phyloP scores from a whole-genome alignment of 805 yeast species.

The Myxozyma kluyveri region DNA sequence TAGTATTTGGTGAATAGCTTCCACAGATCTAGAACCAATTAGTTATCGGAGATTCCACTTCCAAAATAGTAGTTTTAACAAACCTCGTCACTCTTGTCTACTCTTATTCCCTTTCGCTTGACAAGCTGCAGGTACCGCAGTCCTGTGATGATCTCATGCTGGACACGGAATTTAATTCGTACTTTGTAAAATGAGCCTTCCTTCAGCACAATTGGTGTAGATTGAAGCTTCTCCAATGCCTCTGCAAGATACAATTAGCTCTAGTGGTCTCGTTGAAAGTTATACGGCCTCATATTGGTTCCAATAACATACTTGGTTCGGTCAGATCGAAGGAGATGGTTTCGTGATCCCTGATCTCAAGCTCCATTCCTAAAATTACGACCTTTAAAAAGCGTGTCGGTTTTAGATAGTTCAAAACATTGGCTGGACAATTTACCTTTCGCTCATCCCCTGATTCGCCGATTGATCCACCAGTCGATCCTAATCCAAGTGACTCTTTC shows the following conservation, averaged over 20 bases:
- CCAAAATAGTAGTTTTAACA: neutral
- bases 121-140: slow-evolving; percentile 79
- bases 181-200: slow-evolving; percentile 74
- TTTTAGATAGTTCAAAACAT: neutral
- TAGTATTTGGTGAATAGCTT: slow-evolving; percentile 84
- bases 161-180: slow-evolving; percentile 74
- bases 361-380: slow-evolving; percentile 72
- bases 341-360: slow-evolving; percentile 63
- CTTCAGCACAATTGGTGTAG: slow-evolving; percentile 69
- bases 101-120: slow-evolving; percentile 82
- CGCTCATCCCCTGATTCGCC: slow-evolving; percentile 66
- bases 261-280: no score
- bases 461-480: slow-evolving; percentile 44
- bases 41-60: neutral
- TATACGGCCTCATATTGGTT: no score
- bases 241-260: no score
- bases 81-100: slow-evolving; percentile 82
- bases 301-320: slow-evolving; percentile 41
- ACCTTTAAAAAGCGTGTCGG: slow-evolving; percentile 44
- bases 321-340: slow-evolving; percentile 72
- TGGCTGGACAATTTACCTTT: slow-evolving; percentile 9
- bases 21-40: slow-evolving; percentile 49
- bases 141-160: slow-evolving; percentile 88
- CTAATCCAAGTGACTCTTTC: slow-evolving; percentile 84
- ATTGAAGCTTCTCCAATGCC: slow-evolving; percentile 55